Conservation (phyloP, 2,329 filamentous ascomycete species). For the Colletotrichum sp. region DNA sequence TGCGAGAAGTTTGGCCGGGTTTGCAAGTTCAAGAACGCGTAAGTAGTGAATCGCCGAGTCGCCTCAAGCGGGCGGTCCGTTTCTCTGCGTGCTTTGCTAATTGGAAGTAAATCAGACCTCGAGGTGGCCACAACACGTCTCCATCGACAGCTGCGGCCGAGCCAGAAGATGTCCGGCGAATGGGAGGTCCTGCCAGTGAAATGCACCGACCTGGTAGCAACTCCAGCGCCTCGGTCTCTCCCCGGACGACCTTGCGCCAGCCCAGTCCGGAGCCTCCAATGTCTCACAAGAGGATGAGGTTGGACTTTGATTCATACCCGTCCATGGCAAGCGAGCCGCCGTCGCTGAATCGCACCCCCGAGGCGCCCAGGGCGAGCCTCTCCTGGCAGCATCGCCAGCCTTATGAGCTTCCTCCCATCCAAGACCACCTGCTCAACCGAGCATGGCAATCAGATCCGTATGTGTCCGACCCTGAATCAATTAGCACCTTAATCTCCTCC, state of each 20-base stretch:
- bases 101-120: constrained; percentile 45
- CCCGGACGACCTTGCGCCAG: constrained; percentile 42
- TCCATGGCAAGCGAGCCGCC: constrained; percentile 35
- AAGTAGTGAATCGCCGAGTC: constrained; percentile 47
- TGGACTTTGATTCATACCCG: constrained; percentile 52
- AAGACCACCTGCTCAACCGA: constrained; percentile 53
- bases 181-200: constrained; percentile 40
- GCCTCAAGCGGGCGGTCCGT: not conserved
- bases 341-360: constrained; percentile 35
- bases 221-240: constrained; percentile 54
- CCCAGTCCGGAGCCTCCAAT: constrained; percentile 33
- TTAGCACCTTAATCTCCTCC: constrained; percentile 41
- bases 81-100: constrained; percentile 13
- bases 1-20: constrained; percentile 89
- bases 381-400: constrained; percentile 40
- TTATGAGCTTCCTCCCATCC: constrained; percentile 51
- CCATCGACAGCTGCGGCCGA: constrained; percentile 59
- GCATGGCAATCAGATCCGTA: constrained; percentile 58
- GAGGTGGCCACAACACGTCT: constrained; percentile 63
- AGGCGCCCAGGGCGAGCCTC: constrained; percentile 40
- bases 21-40: constrained; percentile 88
- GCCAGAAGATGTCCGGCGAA: constrained; percentile 48
- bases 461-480: constrained; percentile 45
- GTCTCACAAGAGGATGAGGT: constrained; percentile 54
- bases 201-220: constrained; percentile 44